phyloP scores from a whole-genome alignment of 164 flowering plant species.

The Macadamia integrifolia region DNA sequence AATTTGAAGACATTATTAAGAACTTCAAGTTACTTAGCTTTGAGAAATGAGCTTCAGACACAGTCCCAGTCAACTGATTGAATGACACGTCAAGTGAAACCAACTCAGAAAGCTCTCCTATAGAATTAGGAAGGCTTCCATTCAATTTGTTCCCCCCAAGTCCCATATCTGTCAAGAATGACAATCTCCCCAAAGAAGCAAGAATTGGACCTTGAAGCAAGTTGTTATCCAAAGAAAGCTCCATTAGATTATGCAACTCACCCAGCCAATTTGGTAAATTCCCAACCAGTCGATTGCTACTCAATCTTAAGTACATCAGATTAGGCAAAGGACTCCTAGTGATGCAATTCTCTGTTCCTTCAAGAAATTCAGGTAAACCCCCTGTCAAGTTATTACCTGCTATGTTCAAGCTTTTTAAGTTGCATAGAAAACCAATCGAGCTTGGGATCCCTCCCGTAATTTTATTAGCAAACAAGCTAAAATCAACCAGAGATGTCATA shows the following conservation, averaged over 20 bases:
- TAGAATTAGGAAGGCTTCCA: conserved; percentile 23
- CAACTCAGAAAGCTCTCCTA: conserved; percentile 31
- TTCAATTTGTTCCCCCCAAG: conserved; percentile 26
- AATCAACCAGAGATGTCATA: conserved; percentile 17
- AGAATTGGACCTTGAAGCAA: conserved; percentile 31
- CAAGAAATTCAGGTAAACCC: conserved; percentile 25
- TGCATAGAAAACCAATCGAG: conserved; percentile 29
- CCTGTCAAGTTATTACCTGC: conserved; percentile 27
- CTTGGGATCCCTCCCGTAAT: conserved; percentile 27
- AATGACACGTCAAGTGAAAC: conserved; percentile 17
- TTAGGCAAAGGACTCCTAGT: conserved; percentile 19
- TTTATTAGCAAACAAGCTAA: conserved; percentile 15
- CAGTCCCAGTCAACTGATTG: conserved; percentile 24
- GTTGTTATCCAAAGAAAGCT: conserved; percentile 23
- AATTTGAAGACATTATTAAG: conserved; percentile 27
- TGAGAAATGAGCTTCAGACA: conserved; percentile 29
- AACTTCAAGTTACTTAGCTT: conserved; percentile 21
- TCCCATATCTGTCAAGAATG: conserved; percentile 9
- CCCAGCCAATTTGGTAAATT: conserved; percentile 39
- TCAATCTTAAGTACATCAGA: conserved; percentile 18
- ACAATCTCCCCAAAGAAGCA: conserved; percentile 25
- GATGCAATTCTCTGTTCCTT: conserved; percentile 13
- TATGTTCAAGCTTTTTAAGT: conserved; percentile 19
- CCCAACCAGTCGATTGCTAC: conserved; percentile 24
- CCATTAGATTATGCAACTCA: conserved; percentile 22